Conservation (phyloP, 2,329 filamentous ascomycete genomes). For the Neonectria hederae region DNA sequence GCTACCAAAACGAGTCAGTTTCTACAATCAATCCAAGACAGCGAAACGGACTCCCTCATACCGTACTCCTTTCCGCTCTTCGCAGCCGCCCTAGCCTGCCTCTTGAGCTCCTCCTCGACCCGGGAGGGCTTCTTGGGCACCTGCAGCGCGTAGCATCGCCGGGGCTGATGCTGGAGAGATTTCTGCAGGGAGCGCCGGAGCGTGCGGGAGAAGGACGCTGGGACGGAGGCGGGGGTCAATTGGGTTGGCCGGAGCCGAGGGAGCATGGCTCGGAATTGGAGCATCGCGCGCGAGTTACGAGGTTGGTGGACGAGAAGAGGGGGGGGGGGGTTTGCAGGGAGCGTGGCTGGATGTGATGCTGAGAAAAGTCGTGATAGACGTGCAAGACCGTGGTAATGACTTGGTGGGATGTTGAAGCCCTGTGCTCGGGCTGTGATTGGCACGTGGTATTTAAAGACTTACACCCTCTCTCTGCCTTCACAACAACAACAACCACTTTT, state of each 20-base stretch:
- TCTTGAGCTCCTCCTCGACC: conserved; percentile 41
- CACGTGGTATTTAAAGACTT: neutral
- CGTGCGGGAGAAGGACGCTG: conserved; percentile 21
- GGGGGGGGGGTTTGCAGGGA: conserved; percentile 11
- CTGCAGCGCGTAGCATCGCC: conserved; percentile 40
- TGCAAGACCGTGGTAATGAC: no score
- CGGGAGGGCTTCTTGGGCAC: conserved; percentile 24
- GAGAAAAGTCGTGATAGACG: conserved; percentile 18
- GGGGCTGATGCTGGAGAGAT: conserved; percentile 37
- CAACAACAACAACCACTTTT: neutral
- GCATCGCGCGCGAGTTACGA: conserved; percentile 25
- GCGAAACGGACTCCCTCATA: conserved; percentile 1
- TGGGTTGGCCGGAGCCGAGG: conserved; percentile 33
- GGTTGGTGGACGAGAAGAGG: conserved; percentile 11
- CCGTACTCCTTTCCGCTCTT: conserved; percentile 35
- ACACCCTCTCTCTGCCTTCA: neutral
- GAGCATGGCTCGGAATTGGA: conserved; percentile 33
- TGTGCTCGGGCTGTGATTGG: neutral
- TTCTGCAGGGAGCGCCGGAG: conserved; percentile 36
- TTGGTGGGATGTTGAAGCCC: neutral
- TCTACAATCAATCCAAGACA: neutral
- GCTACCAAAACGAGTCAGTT: conserved; percentile 43
- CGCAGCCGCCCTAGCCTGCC: conserved; percentile 40
- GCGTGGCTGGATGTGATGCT: conserved; percentile 8
- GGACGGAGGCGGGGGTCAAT: conserved; percentile 12